Base-by-base conservation (phyloP, 768 basidiomycete species). In the Suillus subalutaceus region DNA sequence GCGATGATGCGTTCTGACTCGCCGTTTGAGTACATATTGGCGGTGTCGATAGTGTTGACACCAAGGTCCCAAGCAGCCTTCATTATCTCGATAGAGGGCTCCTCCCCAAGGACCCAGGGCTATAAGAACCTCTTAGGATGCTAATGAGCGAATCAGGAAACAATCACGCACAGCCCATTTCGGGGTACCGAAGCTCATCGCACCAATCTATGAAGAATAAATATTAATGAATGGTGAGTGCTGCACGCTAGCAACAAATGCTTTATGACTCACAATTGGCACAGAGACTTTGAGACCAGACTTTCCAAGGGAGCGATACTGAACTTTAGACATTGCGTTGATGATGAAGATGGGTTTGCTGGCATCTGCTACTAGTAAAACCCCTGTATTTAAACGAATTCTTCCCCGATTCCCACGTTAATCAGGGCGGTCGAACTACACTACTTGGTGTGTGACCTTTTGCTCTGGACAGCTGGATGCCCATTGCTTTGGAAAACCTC, bases 41-140 rank as follows among this genome's bases (percentile, higher is more conserved):
- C 79, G 1, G 80, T 80, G 50, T 82, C 81, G 61, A 79, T 74
- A 5, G 78, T 80, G 63, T 74, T 80, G 66, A 83, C 75, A 5
- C 82, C 83, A 13, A 73, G 68, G 37, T 81, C 76, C 73, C 74
- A 82, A 5, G 82, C 82, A 9, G 74, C 72, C 65, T 81, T 80
- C 60, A 83, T 63, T 65, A 82, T 71, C 53, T 72, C 66, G 23
- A 77, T 63, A 0, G 77, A 74, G 20, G 77, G 63, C 1, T 70
- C 72, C 62, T 76, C 76, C 0, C 68, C 74, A 6, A 75, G 66
- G 50, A 75, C 70, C 71, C 75, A 78, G 6, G 71, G 37, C 37
- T 37, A 8, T 37, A 37, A 37, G 37, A 32, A 3, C 3, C 26
- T 26, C 26, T 60, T 9, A 43, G 23, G 6, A 20, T 18, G 26